Evolutionary conservation across 768 basidiomycete genomes (phyloP).

Genomic region (Hebeloma cylindrosporum): DNA sequence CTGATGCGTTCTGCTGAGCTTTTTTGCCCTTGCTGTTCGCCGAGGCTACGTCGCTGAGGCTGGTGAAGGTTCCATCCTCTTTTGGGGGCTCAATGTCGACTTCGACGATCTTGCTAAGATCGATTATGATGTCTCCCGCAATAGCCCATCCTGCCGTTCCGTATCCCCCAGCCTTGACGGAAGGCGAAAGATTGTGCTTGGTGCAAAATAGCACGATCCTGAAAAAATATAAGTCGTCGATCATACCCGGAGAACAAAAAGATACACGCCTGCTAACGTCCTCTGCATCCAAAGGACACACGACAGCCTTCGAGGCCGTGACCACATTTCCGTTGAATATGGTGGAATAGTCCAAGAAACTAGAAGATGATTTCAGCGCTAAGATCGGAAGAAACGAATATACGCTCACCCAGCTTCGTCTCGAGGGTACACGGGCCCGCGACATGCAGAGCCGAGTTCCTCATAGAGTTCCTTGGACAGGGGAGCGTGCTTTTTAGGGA

Average conservation of each 20-base stretch:
- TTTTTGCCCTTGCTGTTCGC: conserved; percentile 58
- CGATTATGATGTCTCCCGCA: conserved; percentile 82
- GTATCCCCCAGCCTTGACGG: conserved; percentile 88
- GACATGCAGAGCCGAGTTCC: conserved; percentile 45
- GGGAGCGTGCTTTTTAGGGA: conserved; percentile 11
- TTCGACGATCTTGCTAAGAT: conserved; percentile 67
- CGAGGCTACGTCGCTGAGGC: conserved; percentile 54
- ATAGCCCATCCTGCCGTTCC: conserved; percentile 91
- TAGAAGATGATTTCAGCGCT: conserved; percentile 16
- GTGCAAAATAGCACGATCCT: conserved; percentile 75
- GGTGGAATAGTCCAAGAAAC: conserved; percentile 47
- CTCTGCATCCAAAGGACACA: conserved; percentile 72
- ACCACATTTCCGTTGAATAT: conserved; percentile 82
- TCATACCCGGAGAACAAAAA: not conserved
- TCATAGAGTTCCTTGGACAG: conserved; percentile 38
- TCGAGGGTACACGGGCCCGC: conserved; percentile 48
- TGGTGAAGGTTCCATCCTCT: conserved; percentile 54
- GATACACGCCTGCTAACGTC: conserved; percentile 78
- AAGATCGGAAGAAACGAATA: not conserved
- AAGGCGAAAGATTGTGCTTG: conserved; percentile 68
- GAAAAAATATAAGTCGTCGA: conserved; percentile 5
- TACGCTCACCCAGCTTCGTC: conserved; percentile 39
- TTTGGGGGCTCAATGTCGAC: conserved; percentile 66
- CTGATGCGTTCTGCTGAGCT: conserved; percentile 15
- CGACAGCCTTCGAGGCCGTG: conserved; percentile 59